Evolutionary conservation across 768 basidiomycete species (phyloP).

Genomic region (Suillus fuscotomentosus): DNA sequence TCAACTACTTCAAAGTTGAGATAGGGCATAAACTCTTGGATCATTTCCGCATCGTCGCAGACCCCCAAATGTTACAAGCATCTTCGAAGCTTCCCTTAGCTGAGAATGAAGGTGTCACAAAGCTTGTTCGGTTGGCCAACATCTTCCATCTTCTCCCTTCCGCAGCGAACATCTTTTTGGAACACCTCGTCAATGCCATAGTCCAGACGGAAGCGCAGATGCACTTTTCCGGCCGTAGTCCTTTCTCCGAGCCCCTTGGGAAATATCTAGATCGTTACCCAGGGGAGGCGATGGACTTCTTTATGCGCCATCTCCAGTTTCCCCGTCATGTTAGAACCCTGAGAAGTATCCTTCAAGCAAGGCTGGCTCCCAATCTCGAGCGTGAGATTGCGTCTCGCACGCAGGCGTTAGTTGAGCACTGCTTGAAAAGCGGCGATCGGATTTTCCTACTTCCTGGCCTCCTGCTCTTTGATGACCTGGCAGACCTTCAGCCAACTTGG

Average conservation of each 20-base stretch:
- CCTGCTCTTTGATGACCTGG: constrained; percentile 74
- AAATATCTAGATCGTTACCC: constrained; percentile 92
- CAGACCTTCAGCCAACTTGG: constrained; percentile 67
- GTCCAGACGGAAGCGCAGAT: constrained; percentile 91
- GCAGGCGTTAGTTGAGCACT: constrained; percentile 47
- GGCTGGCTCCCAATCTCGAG: constrained; percentile 71
- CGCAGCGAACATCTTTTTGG: constrained; percentile 89
- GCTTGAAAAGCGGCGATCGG: constrained; percentile 49
- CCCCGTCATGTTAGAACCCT: constrained; percentile 81
- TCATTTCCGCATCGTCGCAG: constrained; percentile 91
- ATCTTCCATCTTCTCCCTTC: constrained; percentile 96
- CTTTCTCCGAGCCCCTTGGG: constrained; percentile 91
- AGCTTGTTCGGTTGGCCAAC: constrained; percentile 92
- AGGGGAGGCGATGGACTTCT: constrained; percentile 79
- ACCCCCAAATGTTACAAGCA: constrained; percentile 78
- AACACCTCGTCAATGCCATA: constrained; percentile 80
- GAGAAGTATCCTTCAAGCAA: constrained; percentile 78
- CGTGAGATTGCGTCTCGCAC: constrained; percentile 66
- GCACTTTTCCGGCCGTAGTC: constrained; percentile 85
- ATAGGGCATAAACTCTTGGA: constrained; percentile 97
- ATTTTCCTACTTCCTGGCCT: constrained; percentile 66
- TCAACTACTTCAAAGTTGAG: constrained; percentile 99
- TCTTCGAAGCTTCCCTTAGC: constrained; percentile 77
- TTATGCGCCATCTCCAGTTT: constrained; percentile 75
- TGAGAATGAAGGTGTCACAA: constrained; percentile 89